Base-by-base conservation (phyloP, 805 yeast genomes). In the Lachancea dasiensis region DNA sequence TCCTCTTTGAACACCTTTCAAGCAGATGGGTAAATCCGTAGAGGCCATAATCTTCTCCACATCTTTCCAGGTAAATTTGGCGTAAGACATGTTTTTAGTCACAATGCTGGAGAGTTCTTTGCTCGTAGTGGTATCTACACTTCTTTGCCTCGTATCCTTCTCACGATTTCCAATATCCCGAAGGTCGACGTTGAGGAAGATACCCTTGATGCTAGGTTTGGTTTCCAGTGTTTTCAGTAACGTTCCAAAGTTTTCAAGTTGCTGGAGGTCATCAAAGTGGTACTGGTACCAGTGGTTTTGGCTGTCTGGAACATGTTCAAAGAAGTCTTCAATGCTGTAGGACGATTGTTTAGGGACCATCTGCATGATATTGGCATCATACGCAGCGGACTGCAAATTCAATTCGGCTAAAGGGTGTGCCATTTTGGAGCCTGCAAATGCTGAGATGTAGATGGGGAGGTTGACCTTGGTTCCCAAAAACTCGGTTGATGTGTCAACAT, bases 1-100 rank as follows among this genome's bases (percentile, higher is more conserved):
- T 11, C 73, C 75, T 6, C 80, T 64, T 54, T 79, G 83, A 7
- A 82, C 63, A 2, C 89, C 90, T 54, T 81, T 82, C 44, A 70
- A 61, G 45, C 69, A 69, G 42, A 72, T 60, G 18, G 78, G 75
- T 40, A 75, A 52, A 2, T 58, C 56, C 1, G 76, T 67, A 22
- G 49, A 39, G 3, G 50, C 35, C 35, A 50, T 47, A 24, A 61
- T 54, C 40, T 49, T 43, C 19, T 53, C 51, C 9, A 64, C 50
- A 33, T 58, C 60, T 2, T 54, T 53, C 71, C 71, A 66, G 6
- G 54, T 56, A n/a, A 63, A 38, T 20, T 36, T 34, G 3, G 57
- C 39, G 23, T 36, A 36, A 3, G 27, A 10, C 30, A 13, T 22
- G 15, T 36, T 27, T 6, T 26, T 31, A 5, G 34, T 27, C 23